These are phyloP conservation scores for Fusarium haematococcum DNA, from an alignment of 2,329 filamentous ascomycete genomes.

Conservation along the genomic window DNA sequence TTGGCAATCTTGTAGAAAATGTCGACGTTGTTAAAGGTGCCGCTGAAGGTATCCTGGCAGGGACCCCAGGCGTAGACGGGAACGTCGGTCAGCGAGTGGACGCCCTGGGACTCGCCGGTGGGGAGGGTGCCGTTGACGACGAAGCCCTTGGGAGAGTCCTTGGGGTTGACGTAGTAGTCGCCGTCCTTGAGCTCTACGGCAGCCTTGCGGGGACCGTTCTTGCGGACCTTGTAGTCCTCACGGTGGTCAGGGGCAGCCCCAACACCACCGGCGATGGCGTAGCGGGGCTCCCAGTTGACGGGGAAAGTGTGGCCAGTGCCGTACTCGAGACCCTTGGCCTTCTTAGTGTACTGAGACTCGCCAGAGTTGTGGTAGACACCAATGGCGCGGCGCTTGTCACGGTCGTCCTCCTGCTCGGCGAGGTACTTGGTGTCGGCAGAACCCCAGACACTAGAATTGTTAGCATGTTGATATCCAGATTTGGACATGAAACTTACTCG, in stretches of 20 bases:
- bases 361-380: conserved; percentile 81
- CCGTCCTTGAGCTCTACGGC: conserved; percentile 67
- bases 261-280: conserved; percentile 80
- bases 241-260: conserved; percentile 79
- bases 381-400: conserved; percentile 80
- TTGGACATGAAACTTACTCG: conserved; percentile 58
- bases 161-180: conserved; percentile 75
- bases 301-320: conserved; percentile 82
- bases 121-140: conserved; percentile 81
- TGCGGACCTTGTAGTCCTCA: conserved; percentile 81
- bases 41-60: conserved; percentile 81
- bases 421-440: conserved; percentile 85
- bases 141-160: conserved; percentile 75
- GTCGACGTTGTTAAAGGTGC: conserved; percentile 77
- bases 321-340: conserved; percentile 72
- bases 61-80: conserved; percentile 83
- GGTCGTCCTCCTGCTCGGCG: conserved; percentile 71
- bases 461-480: conserved; percentile 11
- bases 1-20: conserved; percentile 80
- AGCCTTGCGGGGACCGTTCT: conserved; percentile 71
- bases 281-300: conserved; percentile 85
- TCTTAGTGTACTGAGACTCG: conserved; percentile 77
- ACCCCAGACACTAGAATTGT: conserved; percentile 72
- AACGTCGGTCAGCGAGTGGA: conserved; percentile 83
- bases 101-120: conserved; percentile 72